Evolutionary conservation across 352 stramenopile genomes (phyloP).

Genomic region (Blastocystis sp.): DNA sequence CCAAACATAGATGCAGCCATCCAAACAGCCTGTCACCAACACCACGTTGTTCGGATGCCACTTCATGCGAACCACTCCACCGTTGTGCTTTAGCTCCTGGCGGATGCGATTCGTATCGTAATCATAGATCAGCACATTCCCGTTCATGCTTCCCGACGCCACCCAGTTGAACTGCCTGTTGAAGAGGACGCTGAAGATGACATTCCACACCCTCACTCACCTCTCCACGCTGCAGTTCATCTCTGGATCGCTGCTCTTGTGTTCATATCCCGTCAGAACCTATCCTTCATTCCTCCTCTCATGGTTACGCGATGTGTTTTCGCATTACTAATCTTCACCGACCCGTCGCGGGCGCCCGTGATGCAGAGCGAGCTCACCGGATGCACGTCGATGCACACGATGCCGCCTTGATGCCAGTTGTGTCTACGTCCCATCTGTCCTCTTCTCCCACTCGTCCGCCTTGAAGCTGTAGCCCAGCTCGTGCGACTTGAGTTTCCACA

Average conservation of each 20-base stretch:
- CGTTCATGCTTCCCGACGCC: conserved; percentile 35
- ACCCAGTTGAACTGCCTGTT: conserved; percentile 48
- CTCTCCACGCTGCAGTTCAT: conserved; percentile 34
- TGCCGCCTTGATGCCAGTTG: conserved; percentile 29
- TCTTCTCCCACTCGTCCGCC: not conserved
- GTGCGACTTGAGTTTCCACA: conserved; percentile 41
- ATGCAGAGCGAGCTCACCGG: not conserved
- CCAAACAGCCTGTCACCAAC: conserved; percentile 39
- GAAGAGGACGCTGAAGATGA: not conserved
- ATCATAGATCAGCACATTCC: conserved; percentile 44
- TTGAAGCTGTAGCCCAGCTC: conserved; percentile 33
- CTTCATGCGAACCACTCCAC: conserved; percentile 8
- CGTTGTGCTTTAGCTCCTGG: conserved; percentile 35
- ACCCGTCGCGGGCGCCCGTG: conserved; percentile 19
- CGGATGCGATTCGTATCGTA: conserved; percentile 31
- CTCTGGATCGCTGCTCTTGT: not conserved
- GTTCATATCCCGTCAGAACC: conserved; percentile 31
- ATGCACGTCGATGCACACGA: conserved; percentile 21
- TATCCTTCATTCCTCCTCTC: not conserved
- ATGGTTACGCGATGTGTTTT: conserved; percentile 19
- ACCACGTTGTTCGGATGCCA: conserved; percentile 44
- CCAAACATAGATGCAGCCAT: conserved; percentile 49
- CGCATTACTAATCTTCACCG: conserved; percentile 40
- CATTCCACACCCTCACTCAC: not conserved
- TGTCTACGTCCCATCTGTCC: not conserved